Conservation (phyloP, 2,329 filamentous ascomycete species). For the Drechmeria coniospora region DNA sequence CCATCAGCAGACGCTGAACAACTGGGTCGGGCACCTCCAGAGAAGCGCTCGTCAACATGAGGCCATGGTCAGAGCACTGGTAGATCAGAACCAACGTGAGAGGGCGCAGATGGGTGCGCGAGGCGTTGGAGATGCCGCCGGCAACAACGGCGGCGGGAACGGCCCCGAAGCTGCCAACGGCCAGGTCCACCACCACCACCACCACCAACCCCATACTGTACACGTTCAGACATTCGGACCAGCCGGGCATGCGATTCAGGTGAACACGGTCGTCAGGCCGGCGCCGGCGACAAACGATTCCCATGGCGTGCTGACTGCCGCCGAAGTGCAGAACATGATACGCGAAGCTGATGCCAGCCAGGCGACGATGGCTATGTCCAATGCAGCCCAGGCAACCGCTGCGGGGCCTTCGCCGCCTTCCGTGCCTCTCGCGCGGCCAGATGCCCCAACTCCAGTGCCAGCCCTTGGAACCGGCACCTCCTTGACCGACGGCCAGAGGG, state of each 20-base stretch:
- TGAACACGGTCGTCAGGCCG: conserved; percentile 17
- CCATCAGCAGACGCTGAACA: conserved; percentile 27
- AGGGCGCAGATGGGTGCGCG: conserved; percentile 24
- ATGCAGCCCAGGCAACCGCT: conserved; percentile 35
- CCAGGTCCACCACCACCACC: too few species aligned
- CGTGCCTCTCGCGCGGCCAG: conserved; percentile 21
- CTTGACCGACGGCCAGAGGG: conserved; percentile 28
- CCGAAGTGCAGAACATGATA: conserved; percentile 30
- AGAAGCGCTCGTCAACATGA: conserved; percentile 16
- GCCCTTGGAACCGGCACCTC: conserved; percentile 19
- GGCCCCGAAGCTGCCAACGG: conserved; percentile 10
- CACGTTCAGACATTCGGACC: conserved; percentile 18
- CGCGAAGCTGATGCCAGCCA: conserved; percentile 29
- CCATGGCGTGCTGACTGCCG: conserved; percentile 19
- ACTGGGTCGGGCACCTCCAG: conserved; percentile 31
- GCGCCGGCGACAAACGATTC: conserved; percentile 6
- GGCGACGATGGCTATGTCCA: conserved; percentile 30
- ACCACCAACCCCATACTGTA: conserved; percentile 13
- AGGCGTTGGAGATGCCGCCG: conserved; percentile 20
- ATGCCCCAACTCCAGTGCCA: conserved; percentile 26
- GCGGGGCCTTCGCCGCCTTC: conserved; percentile 30
- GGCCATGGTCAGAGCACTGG: conserved; percentile 23
- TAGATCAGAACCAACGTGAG: conserved; percentile 27
- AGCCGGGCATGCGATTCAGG: conserved; percentile 18
- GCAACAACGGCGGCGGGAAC: conserved; percentile 7